Evolutionary conservation across 805 yeast genomes (phyloP), one percentile per base, ranked within the genome.

Genomic region (Hanseniaspora hatyaiensis): DNA sequence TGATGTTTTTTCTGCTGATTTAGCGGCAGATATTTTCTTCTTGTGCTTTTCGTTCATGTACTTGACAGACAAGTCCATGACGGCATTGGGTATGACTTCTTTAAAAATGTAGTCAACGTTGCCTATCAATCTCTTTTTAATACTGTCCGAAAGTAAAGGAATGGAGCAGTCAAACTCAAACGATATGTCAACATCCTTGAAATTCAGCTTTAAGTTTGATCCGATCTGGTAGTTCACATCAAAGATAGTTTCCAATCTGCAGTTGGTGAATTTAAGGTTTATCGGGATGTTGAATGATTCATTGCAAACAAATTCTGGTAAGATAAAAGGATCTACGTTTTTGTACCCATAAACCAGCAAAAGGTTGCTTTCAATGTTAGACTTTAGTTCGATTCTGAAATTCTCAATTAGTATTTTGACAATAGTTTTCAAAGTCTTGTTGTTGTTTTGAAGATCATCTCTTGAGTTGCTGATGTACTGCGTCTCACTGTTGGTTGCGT

Each of bases 141-240:
- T 61, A 22, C 64, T 60, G 1, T 59, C 52, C 45, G 62, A 64
- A 45, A 63, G 47, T 30, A 63, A 52, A 39, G 61, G 62, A 16
- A 63, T 60, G 16, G 66, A 63, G 42, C 67, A 63, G 47, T 62
- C 61, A 38, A 63, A 63, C 36, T 62, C 53, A 40, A 63, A 63
- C 50, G 62, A 64, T 23, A 63, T 49, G 29, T 58, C 54, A 6
- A 63, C 66, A 52, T 63, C 67, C 49, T 63, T 63, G 51, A 63
- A 63, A n/a, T 66, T 60, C 13, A 63, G 55, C 20, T 65, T 61
- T 6, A 63, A 52, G 13, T 65, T 63, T 8, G 40, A 37, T 9
- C 39, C 37, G 15, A 31, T 23, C 16, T 42, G 30, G 19, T 37
- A 37, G 15, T 48, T 43, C 34, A 61, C 60, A 50, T 63, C 63